These are phyloP conservation scores for Calendula officinalis DNA, from an alignment of 129 eudicot species.

Conservation along the genomic window DNA sequence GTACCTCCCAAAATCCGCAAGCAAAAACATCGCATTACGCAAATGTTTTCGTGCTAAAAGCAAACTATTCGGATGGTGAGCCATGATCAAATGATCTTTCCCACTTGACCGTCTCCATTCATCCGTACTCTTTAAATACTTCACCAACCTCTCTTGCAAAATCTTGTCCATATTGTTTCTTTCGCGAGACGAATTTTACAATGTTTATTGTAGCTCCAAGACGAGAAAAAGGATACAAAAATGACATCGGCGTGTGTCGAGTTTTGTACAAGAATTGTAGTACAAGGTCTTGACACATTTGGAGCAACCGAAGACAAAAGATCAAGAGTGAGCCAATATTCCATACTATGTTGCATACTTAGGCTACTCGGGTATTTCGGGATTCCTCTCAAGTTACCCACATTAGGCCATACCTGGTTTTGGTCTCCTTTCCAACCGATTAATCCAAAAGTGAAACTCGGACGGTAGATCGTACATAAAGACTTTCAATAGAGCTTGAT, in stretches of 20 bases:
- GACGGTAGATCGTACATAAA: slow-evolving; percentile 87
- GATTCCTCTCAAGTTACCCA: slow-evolving; percentile 38
- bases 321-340: slow-evolving; percentile 92
- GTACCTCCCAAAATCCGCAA: slow-evolving; percentile 92
- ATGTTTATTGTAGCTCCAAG: slow-evolving; percentile 73
- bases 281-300: slow-evolving; percentile 52
- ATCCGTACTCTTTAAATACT: slow-evolving; percentile 46
- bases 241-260: slow-evolving; percentile 66
- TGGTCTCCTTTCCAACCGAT: slow-evolving; percentile 62
- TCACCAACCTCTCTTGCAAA: slow-evolving; percentile 66
- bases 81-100: slow-evolving; percentile 69
- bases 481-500: slow-evolving; percentile 49
- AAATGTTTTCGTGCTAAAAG: slow-evolving; percentile 59
- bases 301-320: slow-evolving; percentile 61
- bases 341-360: slow-evolving; percentile 81
- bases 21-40: slow-evolving; percentile 71
- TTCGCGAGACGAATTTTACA: slow-evolving; percentile 47
- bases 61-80: slow-evolving; percentile 95
- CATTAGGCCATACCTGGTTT: slow-evolving; percentile 67
- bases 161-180: slow-evolving; percentile 42
- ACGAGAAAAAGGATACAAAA: slow-evolving; percentile 83
- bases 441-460: slow-evolving; percentile 76
- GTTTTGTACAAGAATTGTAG: slow-evolving; percentile 50
- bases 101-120: slow-evolving; percentile 69
- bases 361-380: slow-evolving; percentile 85